phyloP scores from a whole-genome alignment of 176 grass and related monocot species.

The Oryza officinalis region DNA sequence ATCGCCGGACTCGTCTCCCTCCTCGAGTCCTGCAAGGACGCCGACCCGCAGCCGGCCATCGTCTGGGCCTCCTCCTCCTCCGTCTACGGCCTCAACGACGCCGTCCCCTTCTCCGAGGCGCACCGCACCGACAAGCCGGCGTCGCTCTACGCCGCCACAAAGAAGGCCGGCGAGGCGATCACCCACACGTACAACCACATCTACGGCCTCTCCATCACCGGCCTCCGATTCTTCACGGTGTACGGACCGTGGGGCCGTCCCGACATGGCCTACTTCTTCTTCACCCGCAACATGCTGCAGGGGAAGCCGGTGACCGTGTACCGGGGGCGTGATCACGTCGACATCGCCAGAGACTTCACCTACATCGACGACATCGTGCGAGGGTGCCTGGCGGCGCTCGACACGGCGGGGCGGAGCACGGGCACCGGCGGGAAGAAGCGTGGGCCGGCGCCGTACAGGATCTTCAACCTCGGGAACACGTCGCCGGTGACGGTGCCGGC shows the following conservation, averaged over 20 bases:
- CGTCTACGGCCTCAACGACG: slow-evolving; percentile 71
- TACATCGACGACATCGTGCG: slow-evolving; percentile 79
- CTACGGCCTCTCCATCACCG: slow-evolving; percentile 73
- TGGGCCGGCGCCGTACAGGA: slow-evolving; percentile 58
- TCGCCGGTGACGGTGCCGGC: slow-evolving; percentile 62
- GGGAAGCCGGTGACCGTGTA: slow-evolving; percentile 81
- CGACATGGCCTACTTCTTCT: slow-evolving; percentile 81
- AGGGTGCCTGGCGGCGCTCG: slow-evolving; percentile 52
- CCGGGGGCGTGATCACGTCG: slow-evolving; percentile 53
- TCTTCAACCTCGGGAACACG: slow-evolving; percentile 79
- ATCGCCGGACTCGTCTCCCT: slow-evolving; percentile 65
- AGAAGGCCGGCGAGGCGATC: slow-evolving; percentile 90
- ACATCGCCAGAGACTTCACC: slow-evolving; percentile 69
- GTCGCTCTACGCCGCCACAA: slow-evolving; percentile 79
- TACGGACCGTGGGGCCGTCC: slow-evolving; percentile 71
- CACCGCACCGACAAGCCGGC: slow-evolving; percentile 74
- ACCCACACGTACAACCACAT: slow-evolving; percentile 85
- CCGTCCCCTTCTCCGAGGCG: slow-evolving; percentile 65
- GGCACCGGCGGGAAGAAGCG: slow-evolving; percentile 50
- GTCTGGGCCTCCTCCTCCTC: slow-evolving; percentile 82
- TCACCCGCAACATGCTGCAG: slow-evolving; percentile 70
- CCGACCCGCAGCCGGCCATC: slow-evolving; percentile 69
- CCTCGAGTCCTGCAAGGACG: slow-evolving; percentile 66
- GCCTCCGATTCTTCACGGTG: slow-evolving; percentile 85
- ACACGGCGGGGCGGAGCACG: slow-evolving; percentile 64